Evolutionary conservation across 192 early-diverging fungal genomes (phyloP).

Genomic region (Linnemannia elongata): DNA sequence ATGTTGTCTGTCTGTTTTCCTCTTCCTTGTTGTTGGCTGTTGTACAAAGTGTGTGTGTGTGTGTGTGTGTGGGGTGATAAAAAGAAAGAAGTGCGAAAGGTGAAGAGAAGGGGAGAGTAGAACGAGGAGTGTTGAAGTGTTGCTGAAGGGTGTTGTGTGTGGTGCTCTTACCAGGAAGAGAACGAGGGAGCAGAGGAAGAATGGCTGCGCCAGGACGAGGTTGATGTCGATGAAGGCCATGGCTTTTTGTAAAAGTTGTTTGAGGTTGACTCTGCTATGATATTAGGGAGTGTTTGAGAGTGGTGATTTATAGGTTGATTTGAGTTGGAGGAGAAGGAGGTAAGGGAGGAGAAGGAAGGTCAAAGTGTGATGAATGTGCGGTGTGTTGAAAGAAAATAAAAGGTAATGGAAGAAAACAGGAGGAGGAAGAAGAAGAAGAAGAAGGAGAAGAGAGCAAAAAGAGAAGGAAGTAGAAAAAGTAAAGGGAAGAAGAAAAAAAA

Average conservation of each 20-base stretch:
- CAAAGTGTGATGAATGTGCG: neutral
- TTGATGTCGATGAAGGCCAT: conserved; percentile 22
- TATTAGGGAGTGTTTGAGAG: neutral
- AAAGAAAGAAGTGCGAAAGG: neutral
- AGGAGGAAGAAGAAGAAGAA: neutral
- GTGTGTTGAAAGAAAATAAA: neutral
- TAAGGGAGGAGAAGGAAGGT: neutral
- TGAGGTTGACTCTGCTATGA: neutral
- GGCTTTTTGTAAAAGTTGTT: neutral
- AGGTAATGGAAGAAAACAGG: neutral
- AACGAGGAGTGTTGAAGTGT: neutral
- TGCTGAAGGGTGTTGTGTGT: too few relatives aligned
- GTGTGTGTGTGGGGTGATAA: too few relatives aligned
- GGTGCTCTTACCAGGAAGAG: conserved; percentile 38
- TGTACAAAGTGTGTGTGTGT: neutral
- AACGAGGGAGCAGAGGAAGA: conserved; percentile 47
- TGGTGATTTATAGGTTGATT: too few relatives aligned
- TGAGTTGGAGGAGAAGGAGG: neutral
- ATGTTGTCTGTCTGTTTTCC: too few relatives aligned
- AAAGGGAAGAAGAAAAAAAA: neutral
- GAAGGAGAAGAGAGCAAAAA: neutral
- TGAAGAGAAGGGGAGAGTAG: too few relatives aligned
- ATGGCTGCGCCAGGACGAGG: conserved; percentile 46
- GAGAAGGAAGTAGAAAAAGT: neutral
- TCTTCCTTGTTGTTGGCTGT: neutral